These are phyloP conservation scores for Pugionium cornutum DNA, from an alignment of 345 rosid genomes.

Conservation along the genomic window DNA sequence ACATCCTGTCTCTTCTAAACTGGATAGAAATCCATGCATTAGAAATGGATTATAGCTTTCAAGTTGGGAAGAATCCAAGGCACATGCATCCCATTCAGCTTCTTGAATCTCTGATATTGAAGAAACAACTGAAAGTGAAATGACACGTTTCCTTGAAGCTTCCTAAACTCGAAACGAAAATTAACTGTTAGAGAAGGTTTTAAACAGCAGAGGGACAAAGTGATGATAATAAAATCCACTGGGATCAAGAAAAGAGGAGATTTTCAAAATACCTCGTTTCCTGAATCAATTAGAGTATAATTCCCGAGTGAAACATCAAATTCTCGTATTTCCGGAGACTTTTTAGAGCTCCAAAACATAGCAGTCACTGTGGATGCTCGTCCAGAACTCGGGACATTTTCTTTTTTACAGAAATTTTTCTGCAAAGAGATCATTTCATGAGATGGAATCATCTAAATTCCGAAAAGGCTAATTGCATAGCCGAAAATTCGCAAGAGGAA, in stretches of 20 bases:
- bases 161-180: constrained; percentile 45
- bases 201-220: neutral
- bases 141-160: constrained; percentile 37
- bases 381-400: constrained; percentile 28
- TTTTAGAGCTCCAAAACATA: constrained; percentile 75
- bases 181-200: neutral
- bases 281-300: constrained; percentile 54
- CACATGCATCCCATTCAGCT: constrained; percentile 81
- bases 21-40: constrained; percentile 71
- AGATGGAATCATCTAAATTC: neutral
- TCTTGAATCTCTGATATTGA: constrained; percentile 68
- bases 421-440: constrained; percentile 27
- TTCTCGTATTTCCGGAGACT: constrained; percentile 48
- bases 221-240: neutral
- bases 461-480: neutral
- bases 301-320: constrained; percentile 52
- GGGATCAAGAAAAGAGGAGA: constrained; percentile 26
- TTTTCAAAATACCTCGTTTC: constrained; percentile 50
- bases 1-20: constrained; percentile 74
- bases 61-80: constrained; percentile 67
- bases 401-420: constrained; percentile 48
- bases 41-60: constrained; percentile 80
- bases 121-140: constrained; percentile 63
- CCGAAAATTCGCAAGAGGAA: neutral
- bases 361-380: constrained; percentile 50